These are phyloP conservation scores for Termitomyces eurrhizus DNA, from an alignment of 768 basidiomycete species.

Conservation along the genomic window DNA sequence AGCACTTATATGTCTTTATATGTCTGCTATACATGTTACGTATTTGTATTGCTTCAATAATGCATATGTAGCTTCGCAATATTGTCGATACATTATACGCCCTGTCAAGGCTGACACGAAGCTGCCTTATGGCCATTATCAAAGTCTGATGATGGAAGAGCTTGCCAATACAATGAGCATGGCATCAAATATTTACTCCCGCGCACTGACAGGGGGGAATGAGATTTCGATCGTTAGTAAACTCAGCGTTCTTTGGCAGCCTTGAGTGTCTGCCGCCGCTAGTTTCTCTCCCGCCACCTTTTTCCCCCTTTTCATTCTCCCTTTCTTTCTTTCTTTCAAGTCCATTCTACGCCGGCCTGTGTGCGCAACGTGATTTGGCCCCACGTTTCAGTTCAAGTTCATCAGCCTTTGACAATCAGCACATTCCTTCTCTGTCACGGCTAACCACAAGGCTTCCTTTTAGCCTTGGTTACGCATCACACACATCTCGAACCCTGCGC, in stretches of 20 bases:
- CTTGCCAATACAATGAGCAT: not conserved
- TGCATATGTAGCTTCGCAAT: not conserved
- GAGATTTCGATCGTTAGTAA: conserved; percentile 2
- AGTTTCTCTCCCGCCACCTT: not conserved
- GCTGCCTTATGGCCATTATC: not conserved
- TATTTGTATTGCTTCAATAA: not conserved
- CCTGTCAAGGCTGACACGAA: not conserved
- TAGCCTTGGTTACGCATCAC: not conserved
- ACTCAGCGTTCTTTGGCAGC: not conserved
- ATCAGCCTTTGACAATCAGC: conserved; percentile 5
- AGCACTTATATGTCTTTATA: not conserved
- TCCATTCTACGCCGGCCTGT: not conserved
- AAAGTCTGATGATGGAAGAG: conserved; percentile 10
- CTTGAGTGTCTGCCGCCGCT: not conserved
- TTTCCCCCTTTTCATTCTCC: not conserved
- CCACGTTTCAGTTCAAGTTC: not conserved
- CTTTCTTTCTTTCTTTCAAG: not conserved
- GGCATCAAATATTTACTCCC: not conserved
- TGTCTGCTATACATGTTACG: not conserved
- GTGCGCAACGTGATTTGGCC: not conserved
- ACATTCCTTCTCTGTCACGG: not conserved
- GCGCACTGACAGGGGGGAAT: not conserved
- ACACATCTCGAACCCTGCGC: not conserved
- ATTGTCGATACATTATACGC: not conserved
- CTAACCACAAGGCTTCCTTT: conserved; percentile 3